These are phyloP conservation scores for Lepiota subincarnata DNA, from an alignment of 768 basidiomycete genomes.

Conservation along the genomic window DNA sequence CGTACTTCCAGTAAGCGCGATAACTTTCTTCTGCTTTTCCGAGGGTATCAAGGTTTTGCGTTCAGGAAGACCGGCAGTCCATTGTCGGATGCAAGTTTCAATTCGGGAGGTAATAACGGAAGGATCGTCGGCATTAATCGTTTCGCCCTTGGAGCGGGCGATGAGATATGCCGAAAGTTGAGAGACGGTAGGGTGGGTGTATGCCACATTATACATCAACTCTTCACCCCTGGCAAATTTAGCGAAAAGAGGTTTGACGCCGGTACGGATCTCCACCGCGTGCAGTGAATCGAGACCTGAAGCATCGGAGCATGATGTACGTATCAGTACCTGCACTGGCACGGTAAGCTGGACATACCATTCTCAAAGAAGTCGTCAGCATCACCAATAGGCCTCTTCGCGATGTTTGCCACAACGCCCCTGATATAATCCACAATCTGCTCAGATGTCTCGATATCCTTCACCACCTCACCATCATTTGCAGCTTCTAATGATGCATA, in stretches of 20 bases:
- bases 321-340: too few relatives aligned
- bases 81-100: background rate
- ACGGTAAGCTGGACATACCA: background rate
- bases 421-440: slow-evolving; percentile 6
- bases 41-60: background rate
- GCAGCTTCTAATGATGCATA: slow-evolving; percentile 15
- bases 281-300: slow-evolving; percentile 12
- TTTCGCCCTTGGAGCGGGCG: background rate
- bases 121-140: background rate
- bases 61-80: background rate
- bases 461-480: background rate
- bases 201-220: slow-evolving; percentile 5
- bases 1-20: slow-evolving; percentile 31
- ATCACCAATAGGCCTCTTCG: background rate
- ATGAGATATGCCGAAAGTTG: slow-evolving; percentile 2
- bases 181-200: slow-evolving; percentile 2
- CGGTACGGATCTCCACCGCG: slow-evolving; percentile 10
- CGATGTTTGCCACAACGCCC: background rate
- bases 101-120: background rate
- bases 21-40: slow-evolving; percentile 14
- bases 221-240: background rate
- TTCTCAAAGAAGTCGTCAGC: slow-evolving; percentile 10
- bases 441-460: background rate
- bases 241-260: slow-evolving; percentile 1
- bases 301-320: too few relatives aligned